A percentile compares a stretch with the other conserved stretches of the same genome.
phyloP scores from a whole-genome alignment of 2,329 filamentous ascomycete species.

The Stachybotrys chlorohalonatus region DNA sequence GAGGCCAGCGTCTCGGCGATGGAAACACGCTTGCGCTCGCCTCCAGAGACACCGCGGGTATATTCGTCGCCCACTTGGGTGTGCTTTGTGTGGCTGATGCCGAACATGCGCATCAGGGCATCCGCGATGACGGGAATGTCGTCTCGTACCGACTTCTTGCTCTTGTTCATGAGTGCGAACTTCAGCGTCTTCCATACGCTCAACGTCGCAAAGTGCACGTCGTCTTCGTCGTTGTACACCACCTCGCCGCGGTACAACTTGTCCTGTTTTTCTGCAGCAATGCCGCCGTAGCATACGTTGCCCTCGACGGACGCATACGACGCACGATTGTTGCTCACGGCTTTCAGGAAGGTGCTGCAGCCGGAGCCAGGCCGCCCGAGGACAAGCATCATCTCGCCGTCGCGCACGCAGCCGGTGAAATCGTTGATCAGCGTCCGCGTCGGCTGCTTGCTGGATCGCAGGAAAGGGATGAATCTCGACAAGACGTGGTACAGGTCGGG shows the following conservation, averaged over 20 bases:
- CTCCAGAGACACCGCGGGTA: conserved; percentile 66
- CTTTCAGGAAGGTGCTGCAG: conserved; percentile 69
- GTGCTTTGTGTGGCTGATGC: conserved; percentile 65
- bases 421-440: conserved; percentile 19
- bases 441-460: conserved; percentile 11
- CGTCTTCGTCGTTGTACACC: conserved; percentile 71
- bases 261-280: conserved; percentile 57
- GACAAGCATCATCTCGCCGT: conserved; percentile 28
- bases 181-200: conserved; percentile 71
- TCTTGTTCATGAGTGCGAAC: conserved; percentile 69
- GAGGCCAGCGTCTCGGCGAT: conserved; percentile 71
- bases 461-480: conserved; percentile 24
- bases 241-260: conserved; percentile 67
- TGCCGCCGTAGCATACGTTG: conserved; percentile 63
- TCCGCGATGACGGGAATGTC: conserved; percentile 62
- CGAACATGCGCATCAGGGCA: conserved; percentile 68
- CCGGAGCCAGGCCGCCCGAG: conserved; percentile 66
- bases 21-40: conserved; percentile 71
- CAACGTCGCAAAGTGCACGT: conserved; percentile 63
- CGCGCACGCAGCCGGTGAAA: conserved; percentile 23
- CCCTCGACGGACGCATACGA: conserved; percentile 59
- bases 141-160: conserved; percentile 52
- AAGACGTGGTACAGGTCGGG: conserved; percentile 66
- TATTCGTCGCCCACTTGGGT: conserved; percentile 68
- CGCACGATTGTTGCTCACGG: conserved; percentile 60